Base-by-base conservation (phyloP, 306 rosid species). In the Elaeagnus macrophylla region DNA sequence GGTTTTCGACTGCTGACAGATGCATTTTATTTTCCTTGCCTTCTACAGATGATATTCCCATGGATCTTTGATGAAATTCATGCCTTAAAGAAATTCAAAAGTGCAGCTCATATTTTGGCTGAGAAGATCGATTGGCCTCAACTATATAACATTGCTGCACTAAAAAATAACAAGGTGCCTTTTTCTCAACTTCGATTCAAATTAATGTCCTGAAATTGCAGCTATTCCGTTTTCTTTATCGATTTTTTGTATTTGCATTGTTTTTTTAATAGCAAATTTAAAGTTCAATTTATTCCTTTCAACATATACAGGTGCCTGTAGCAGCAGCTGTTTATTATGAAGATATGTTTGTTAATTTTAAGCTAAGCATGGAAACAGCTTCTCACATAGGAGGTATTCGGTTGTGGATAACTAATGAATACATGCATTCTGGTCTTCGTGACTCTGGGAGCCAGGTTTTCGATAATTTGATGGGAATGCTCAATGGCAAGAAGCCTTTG, bases 41-140 rank as follows among this genome's bases (percentile, higher is more conserved):
- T 42, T 51, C n/a, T 62, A 46, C 77, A 91, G 95, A 87, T 87
- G 95, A 75, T 87, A 56, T 91, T 87, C 69, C 95, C 89, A 14
- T 91, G 99, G 99, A 87, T 91, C 93, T 87, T 91, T 61, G 99
- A 87, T 62, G 99, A 91, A 81, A 69, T 91, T 72, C 87, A 87
- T 65, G 82, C 82, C 71, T 68, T 87, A 76, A 87, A 61, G 67
- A 71, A 62, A 41, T 79, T 91, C 75, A 91, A 82, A 80, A 89
- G 81, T 12, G 87, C 62, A 43, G 93, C 94, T 73, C 68, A 78
- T 76, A 62, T 78, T 55, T 67, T 91, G 67, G 86, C 96, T 5
- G 81, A 78, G 77, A 82, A 87, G 82, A 38, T 84, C 72, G 89
- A 91, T 63, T 91, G 96, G 96, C 83, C 94, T 69, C 72, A 67